phyloP scores from a whole-genome alignment of 2,329 filamentous ascomycete genomes.

The Pseudogymnoascus sp. region DNA sequence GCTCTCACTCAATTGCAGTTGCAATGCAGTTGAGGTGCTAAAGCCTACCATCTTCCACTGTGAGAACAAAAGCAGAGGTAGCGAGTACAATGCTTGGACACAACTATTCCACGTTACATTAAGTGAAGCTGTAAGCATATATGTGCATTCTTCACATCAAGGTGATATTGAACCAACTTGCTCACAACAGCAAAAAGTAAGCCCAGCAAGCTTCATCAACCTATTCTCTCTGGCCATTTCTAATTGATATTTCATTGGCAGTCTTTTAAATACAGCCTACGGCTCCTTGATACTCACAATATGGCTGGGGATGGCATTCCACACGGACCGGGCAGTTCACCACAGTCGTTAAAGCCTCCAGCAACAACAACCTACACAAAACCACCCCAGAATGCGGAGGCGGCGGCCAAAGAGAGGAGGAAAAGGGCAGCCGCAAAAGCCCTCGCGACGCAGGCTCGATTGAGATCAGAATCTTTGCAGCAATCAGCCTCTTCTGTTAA shows the following conservation, averaged over 20 bases:
- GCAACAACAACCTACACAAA: background rate
- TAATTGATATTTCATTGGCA: background rate
- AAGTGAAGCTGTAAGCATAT: background rate
- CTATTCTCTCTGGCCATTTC: background rate
- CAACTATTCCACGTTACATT: background rate
- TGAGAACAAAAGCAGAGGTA: background rate
- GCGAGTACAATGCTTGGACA: background rate
- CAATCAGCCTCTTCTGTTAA: background rate
- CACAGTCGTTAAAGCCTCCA: background rate
- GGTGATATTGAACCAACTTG: background rate
- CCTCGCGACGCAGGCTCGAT: background rate
- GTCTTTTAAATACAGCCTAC: background rate
- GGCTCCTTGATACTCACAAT: background rate
- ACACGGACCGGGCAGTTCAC: background rate
- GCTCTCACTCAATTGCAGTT: background rate
- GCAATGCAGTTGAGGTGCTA: background rate
- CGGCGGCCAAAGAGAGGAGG: background rate
- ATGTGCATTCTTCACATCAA: background rate
- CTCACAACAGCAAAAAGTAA: background rate
- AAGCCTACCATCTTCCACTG: background rate
- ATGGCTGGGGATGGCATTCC: background rate
- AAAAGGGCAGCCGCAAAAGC: background rate
- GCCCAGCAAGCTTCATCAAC: background rate
- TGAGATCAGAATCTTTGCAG: background rate
- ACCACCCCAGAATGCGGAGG: background rate